Evolutionary conservation across 1,284 basidiomycete genomes (phyloP).

Genomic region (Dichomitus squalens): DNA sequence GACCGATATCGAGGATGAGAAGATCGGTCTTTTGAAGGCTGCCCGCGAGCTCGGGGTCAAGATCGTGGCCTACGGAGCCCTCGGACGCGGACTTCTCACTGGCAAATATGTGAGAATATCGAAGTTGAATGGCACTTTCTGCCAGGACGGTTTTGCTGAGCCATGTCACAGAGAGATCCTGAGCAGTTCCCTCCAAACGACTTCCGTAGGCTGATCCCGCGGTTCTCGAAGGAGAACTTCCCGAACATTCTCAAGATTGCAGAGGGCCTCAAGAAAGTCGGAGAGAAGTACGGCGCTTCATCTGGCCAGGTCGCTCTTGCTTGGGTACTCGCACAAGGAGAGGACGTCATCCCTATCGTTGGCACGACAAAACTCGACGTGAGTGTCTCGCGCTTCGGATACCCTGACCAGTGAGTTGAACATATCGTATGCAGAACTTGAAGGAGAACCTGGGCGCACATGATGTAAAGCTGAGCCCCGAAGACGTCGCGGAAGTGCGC

Average conservation of each 20-base stretch:
- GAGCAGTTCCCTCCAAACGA: constrained; percentile 57
- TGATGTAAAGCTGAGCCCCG: constrained; percentile 30
- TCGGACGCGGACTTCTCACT: constrained; percentile 65
- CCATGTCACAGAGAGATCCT: constrained; percentile 40
- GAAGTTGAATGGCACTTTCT: background rate
- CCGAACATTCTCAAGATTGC: no score
- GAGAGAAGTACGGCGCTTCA: no score
- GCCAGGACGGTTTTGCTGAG: background rate
- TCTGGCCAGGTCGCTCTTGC: no score
- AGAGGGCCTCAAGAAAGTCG: no score
- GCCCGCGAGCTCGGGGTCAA: constrained; percentile 54
- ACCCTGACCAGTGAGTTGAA: background rate
- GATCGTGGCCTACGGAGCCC: constrained; percentile 62
- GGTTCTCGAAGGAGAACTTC: no score
- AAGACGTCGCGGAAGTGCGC: constrained; percentile 34
- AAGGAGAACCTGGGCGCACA: constrained; percentile 36
- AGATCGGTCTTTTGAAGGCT: constrained; percentile 49
- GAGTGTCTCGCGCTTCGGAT: background rate
- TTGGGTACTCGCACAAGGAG: constrained; percentile 39
- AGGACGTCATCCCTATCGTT: constrained; percentile 42
- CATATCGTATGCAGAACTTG: constrained; percentile 28
- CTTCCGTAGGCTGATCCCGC: constrained; percentile 38
- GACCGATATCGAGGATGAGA: constrained; percentile 51
- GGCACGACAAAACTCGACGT: constrained; percentile 32
- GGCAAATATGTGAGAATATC: constrained; percentile 49